A percentile compares a stretch with the other conserved stretches of the same genome.
Conservation (phyloP, 176 grass and related monocot species). For the Bonia amplexicaulis region DNA sequence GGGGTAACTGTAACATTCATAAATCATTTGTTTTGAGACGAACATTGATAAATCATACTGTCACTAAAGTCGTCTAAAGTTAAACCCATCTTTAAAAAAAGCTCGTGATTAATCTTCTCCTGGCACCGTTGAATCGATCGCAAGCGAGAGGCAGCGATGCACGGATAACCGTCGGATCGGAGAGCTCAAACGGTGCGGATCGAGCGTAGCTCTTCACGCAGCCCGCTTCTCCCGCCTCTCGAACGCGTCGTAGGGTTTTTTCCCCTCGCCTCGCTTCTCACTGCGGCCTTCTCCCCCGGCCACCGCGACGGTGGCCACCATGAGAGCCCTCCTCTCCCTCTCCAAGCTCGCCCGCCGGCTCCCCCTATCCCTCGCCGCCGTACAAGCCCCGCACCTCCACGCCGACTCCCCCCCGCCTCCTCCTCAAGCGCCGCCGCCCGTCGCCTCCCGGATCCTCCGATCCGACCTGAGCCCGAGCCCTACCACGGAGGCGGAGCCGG, state of each 20-base stretch:
- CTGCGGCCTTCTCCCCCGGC: slow-evolving; percentile 1
- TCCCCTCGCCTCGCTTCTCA: neutral
- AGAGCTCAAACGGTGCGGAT: neutral
- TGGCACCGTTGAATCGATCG: neutral
- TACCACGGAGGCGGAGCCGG: neutral
- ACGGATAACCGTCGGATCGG: slow-evolving; percentile 3
- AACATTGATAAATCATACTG: too few relatives aligned
- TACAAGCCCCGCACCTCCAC: slow-evolving; percentile 1
- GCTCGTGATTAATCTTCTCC: too few relatives aligned
- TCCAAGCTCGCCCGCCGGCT: slow-evolving; percentile 47
- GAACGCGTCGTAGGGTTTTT: slow-evolving; percentile 35
- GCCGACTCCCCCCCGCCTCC: slow-evolving; percentile 17
- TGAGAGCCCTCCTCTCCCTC: slow-evolving; percentile 67
- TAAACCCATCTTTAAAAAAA: neutral
- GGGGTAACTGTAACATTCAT: too few relatives aligned
- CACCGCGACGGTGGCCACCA: slow-evolving; percentile 28
- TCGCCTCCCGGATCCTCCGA: slow-evolving; percentile 57
- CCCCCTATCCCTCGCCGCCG: slow-evolving; percentile 25
- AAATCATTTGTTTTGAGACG: too few relatives aligned
- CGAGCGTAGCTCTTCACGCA: neutral
- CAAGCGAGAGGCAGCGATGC: neutral
- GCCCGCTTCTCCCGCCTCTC: neutral
- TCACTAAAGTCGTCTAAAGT: too few relatives aligned
- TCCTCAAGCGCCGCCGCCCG: slow-evolving; percentile 18
- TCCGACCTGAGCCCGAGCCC: slow-evolving; percentile 23